Evolutionary conservation across 1,139 yeast genomes (phyloP).

Genomic region (Scheffersomyces titani): DNA sequence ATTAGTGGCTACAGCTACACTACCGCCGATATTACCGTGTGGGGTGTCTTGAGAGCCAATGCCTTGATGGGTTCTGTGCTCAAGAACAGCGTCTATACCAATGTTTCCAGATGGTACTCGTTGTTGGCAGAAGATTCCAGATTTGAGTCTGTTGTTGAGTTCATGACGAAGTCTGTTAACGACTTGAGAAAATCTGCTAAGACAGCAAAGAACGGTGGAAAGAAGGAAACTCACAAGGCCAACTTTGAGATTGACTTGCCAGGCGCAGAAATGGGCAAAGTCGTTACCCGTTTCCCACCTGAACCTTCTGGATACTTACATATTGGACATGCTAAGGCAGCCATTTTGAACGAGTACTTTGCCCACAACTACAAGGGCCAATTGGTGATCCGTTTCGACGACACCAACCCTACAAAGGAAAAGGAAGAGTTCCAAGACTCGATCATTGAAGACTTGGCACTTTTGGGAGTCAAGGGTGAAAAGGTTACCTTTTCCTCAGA

Average conservation of each 20-base stretch:
- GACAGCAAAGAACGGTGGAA: conserved; percentile 56
- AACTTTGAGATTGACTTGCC: conserved; percentile 90
- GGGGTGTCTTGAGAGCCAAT: conserved; percentile 94
- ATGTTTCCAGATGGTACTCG: conserved; percentile 92
- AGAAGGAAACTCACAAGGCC: conserved; percentile 82
- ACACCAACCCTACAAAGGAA: conserved; percentile 95
- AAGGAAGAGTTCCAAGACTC: conserved; percentile 90
- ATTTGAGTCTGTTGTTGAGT: conserved; percentile 72
- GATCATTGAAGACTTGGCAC: conserved; percentile 82
- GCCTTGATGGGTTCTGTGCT: conserved; percentile 89
- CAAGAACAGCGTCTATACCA: conserved; percentile 79
- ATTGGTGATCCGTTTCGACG: conserved; percentile 92
- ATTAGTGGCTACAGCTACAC: conserved; percentile 66
- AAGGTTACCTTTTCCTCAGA: conserved; percentile 84
- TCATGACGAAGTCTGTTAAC: conserved; percentile 63
- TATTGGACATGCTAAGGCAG: conserved; percentile 97
- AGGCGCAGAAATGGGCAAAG: conserved; percentile 89
- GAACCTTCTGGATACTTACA: conserved; percentile 89
- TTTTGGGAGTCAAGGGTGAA: conserved; percentile 92
- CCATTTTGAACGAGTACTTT: conserved; percentile 90
- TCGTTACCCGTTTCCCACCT: conserved; percentile 97
- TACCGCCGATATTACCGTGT: conserved; percentile 80
- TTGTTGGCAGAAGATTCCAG: conserved; percentile 65
- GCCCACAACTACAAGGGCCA: conserved; percentile 94
- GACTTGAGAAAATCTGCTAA: conserved; percentile 75